These are phyloP conservation scores for Suillus spraguei DNA, from an alignment of 768 basidiomycete species.

Conservation along the genomic window DNA sequence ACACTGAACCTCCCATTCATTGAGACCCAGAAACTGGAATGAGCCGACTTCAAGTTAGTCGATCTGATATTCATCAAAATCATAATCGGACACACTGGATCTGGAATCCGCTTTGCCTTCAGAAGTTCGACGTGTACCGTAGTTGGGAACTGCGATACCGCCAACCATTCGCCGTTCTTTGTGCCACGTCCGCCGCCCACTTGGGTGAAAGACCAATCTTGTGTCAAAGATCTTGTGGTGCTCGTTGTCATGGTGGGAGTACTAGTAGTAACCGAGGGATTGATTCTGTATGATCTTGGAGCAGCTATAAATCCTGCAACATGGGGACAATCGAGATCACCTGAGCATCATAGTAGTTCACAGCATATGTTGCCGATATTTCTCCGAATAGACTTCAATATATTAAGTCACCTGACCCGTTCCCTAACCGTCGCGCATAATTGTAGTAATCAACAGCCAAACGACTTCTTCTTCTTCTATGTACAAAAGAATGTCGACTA, in stretches of 20 bases:
- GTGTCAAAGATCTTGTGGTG: conserved; percentile 32
- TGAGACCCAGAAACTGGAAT: conserved; percentile 67
- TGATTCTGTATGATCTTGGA: neutral
- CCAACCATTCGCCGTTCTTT: conserved; percentile 67
- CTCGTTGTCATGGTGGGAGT: conserved; percentile 19
- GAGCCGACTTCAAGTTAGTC: conserved; percentile 17
- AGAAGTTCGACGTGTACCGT: conserved; percentile 87
- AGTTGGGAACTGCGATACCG: conserved; percentile 72
- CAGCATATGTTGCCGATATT: conserved; percentile 14
- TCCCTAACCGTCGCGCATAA: neutral
- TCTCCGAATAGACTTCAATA: conserved; percentile 10
- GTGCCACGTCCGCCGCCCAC: conserved; percentile 61
- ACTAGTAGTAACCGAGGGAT: neutral
- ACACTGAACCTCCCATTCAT: conserved; percentile 95
- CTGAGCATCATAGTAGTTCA: neutral
- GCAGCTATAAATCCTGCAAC: conserved; percentile 12
- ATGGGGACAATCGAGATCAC: conserved; percentile 6
- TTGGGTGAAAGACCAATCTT: conserved; percentile 71
- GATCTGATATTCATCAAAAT: neutral
- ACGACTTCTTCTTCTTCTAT: too few relatives aligned
- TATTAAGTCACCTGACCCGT: neutral
- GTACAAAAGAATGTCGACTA: neutral
- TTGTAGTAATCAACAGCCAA: too few relatives aligned
- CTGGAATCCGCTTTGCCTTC: conserved; percentile 71
- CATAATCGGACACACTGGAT: conserved; percentile 65